Evolutionary conservation across 2,329 filamentous ascomycete species (phyloP).

Genomic region (Neofusicoccum cordaticola): DNA sequence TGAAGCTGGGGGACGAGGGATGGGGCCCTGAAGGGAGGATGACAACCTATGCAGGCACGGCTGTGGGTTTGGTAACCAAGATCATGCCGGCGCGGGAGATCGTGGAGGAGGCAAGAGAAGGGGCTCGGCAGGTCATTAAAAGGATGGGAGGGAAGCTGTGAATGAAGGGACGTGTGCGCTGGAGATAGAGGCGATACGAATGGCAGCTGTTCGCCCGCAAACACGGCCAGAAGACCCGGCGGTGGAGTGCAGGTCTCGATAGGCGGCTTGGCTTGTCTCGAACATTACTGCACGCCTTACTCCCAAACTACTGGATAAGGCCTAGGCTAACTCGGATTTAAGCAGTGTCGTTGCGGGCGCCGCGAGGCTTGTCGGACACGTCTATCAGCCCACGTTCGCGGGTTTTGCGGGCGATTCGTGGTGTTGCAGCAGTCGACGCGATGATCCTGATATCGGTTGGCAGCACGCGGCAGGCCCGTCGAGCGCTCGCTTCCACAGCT

Average conservation of each 20-base stretch:
- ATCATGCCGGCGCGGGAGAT: conserved; percentile 53
- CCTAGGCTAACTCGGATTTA: background rate
- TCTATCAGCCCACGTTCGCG: too few relatives aligned
- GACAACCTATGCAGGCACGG: conserved; percentile 62
- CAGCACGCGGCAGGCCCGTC: background rate
- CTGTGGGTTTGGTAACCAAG: conserved; percentile 56
- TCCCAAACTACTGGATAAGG: background rate
- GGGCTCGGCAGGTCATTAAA: conserved; percentile 33
- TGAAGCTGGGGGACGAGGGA: conserved; percentile 50
- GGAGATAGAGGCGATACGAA: background rate
- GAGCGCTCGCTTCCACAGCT: background rate
- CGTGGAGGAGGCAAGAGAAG: conserved; percentile 47
- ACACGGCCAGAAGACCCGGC: background rate
- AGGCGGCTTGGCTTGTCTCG: background rate
- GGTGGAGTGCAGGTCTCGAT: background rate
- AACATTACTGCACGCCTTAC: background rate
- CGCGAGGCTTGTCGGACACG: background rate
- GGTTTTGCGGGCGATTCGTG: background rate
- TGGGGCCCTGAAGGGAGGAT: conserved; percentile 53
- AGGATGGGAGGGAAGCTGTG: conserved; percentile 19
- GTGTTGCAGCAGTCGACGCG: background rate
- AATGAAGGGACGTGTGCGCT: background rate
- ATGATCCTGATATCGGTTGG: conserved; percentile 8
- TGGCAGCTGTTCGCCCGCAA: background rate
- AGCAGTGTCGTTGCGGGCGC: background rate